Conservation (phyloP, 805 yeast species). For the Candida oleophila region DNA sequence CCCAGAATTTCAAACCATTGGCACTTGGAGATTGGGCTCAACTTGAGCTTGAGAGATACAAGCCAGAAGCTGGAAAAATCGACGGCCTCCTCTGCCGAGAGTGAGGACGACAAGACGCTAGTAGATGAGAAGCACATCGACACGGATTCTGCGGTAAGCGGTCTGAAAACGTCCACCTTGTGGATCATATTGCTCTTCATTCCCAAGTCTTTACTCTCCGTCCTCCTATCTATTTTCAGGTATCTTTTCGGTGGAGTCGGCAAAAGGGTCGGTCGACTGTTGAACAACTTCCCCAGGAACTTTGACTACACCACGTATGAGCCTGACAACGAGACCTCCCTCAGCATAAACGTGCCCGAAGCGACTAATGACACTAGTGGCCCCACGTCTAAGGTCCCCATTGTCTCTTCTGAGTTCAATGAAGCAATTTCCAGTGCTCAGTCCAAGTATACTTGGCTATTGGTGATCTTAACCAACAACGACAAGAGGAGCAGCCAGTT, state of each 20-base stretch:
- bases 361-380: background rate
- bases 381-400: background rate
- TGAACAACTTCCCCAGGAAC: conserved; percentile 20
- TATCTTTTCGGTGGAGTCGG: conserved; percentile 20
- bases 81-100: conserved; percentile 4
- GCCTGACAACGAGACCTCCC: conserved; percentile 8
- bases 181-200: conserved; percentile 53
- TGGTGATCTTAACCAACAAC: conserved; percentile 32
- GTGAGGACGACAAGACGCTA: background rate
- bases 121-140: conserved; percentile 2
- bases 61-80: conserved; percentile 6
- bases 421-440: conserved; percentile 27
- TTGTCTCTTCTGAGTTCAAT: conserved; percentile 23
- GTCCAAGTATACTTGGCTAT: conserved; percentile 29
- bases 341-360: background rate
- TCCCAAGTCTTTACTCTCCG: conserved; percentile 49
- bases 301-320: conserved; percentile 29
- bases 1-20: conserved; percentile 38
- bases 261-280: conserved; percentile 7
- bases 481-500: conserved; percentile 17
- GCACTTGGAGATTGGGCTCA: conserved; percentile 44
- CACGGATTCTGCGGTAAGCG: background rate
- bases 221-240: conserved; percentile 36
- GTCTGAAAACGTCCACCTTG: conserved; percentile 16
- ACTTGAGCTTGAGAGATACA: conserved; percentile 25